Base-by-base conservation (phyloP, 2,329 filamentous ascomycete genomes). In the Colletotrichum spaethianum region DNA sequence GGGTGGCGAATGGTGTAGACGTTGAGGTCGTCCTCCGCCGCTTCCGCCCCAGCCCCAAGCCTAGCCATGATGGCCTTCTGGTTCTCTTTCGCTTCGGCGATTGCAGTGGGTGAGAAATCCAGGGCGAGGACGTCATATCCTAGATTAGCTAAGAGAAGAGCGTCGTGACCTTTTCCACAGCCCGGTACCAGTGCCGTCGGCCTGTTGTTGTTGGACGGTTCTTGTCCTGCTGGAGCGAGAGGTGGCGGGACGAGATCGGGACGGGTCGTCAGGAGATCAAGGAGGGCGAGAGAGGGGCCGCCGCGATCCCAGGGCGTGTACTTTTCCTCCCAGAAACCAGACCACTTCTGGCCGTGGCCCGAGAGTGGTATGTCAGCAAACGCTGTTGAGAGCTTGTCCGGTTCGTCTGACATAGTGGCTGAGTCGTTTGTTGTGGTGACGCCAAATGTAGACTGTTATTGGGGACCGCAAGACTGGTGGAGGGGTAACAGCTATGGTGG, bases 111-210 rank as follows among this genome's bases (percentile, higher is more conserved):
- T 55, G 91, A 91, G 67, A 89, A 87, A 78, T 97, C 94, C 1
- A 97, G 82, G 0, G 94, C 95, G 77, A 90, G 91, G 1, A 91
- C 90, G 81, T 97, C 92, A 79, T 93, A 96, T 1, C 94, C 94
- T 77, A 92, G 90, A 12, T 90, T 89, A 61, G 91, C 89, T 55
- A 97, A 87, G 46, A 97, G 85, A 12, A 94, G 85, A 1, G 94
- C 93, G 82, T 97, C 95, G 78, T 96, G 93, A 6, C 94, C 95
- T 57, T 89, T 88, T 0, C 94, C 95, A 81, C 94, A 97, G 6
- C 94, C 94, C 0, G 94, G 93, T 0, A 97, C 92, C 11, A 97
- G 84, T 1, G 92, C 94, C 68, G 65, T 72, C 4, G 65, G 70
- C 52, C 38, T 71, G 3, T 7, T 11, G 1, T 4, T 2, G 55